phyloP scores from a whole-genome alignment of 2,329 filamentous ascomycete species.

The Lachnellula cervina region DNA sequence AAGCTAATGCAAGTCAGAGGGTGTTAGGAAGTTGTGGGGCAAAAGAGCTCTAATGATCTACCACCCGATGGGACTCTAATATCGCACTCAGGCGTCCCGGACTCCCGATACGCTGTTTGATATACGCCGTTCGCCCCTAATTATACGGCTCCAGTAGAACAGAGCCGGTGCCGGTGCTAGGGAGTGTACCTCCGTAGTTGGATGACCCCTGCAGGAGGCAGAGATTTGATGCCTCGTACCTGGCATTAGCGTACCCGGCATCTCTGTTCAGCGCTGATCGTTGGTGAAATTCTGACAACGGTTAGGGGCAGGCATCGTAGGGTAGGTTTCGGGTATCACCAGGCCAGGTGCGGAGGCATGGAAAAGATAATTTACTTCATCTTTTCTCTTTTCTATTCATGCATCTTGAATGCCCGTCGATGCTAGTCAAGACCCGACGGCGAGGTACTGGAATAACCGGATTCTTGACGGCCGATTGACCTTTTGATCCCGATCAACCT shows the following conservation, averaged over 20 bases:
- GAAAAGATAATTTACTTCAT: background rate
- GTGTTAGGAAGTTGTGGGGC: too few relatives aligned
- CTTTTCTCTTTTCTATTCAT: background rate
- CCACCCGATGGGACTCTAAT: background rate
- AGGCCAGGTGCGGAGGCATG: too few relatives aligned
- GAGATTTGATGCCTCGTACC: conserved; percentile 16
- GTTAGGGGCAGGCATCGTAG: conserved; percentile 4
- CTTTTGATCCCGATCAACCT: background rate
- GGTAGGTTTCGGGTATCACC: background rate
- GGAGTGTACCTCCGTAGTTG: background rate
- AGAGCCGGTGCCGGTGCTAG: conserved; percentile 5
- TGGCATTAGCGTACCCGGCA: conserved; percentile 16
- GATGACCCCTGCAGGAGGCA: conserved; percentile 5
- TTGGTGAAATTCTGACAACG: conserved; percentile 14
- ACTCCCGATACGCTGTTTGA: background rate
- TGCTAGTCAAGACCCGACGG: background rate
- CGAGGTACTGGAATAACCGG: background rate
- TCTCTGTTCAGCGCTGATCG: conserved; percentile 5
- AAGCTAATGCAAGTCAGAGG: too few relatives aligned
- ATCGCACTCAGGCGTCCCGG: conserved; percentile 1
- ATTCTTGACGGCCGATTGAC: too few relatives aligned
- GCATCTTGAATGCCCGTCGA: background rate
- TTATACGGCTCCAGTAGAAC: conserved; percentile 10
- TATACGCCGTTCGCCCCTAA: background rate
- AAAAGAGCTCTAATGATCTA: too few relatives aligned